Evolutionary conservation across 768 basidiomycete genomes (phyloP), one percentile per base, ranked within the genome.

Genomic region (Glaciozyma antarctica): DNA sequence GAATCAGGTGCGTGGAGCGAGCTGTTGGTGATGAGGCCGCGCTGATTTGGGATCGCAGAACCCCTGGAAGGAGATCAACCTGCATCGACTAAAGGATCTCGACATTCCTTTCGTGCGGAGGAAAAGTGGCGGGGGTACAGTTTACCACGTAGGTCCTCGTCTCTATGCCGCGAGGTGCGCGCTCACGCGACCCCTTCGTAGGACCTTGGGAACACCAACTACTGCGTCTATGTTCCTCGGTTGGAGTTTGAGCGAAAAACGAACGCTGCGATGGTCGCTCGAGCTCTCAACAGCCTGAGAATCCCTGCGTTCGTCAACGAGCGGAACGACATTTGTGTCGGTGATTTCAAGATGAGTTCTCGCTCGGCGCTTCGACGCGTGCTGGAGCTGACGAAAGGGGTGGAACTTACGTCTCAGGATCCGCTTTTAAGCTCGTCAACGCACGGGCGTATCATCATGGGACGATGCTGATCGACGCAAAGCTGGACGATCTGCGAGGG

Each of bases 151-250:
- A 74, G 58, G 87, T 79, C 7, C 56, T 9, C 58, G 56, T 34
- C 34, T n/a, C 32, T 30, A 38, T 54, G 16, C 30, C n/a, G 28
- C 24, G 24, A 0, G 24, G 22, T 17, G 26, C 48, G 22, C 53
- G 13, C 44, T 38, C 2, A 43, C 45, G 64, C 34, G 22, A 51
- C 30, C 19, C 16, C 26, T 1, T 9, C 32, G 17, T 74, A 98
- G 95, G 95, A 99, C 74, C 78, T 92, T 22, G 95, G 95, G 21
- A 99, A 99, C 75, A 92, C 91, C 2, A 98, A 98, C 75, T 98
- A 90, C 76, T 95, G 92, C 0, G 88, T 99, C 65, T 88, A 95
- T 69, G 81, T 94, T 17, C 87, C 94, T 0, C 82, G 94, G 8
- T 73, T 80, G 7, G 80, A 85, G 0, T 98, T 99, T 69, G 84